Percentiles rank a stretch among this genome's conserved stretches.
These are phyloP conservation scores for Phialophora chinensis DNA, from an alignment of 2,329 filamentous ascomycete genomes.

Conservation along the genomic window DNA sequence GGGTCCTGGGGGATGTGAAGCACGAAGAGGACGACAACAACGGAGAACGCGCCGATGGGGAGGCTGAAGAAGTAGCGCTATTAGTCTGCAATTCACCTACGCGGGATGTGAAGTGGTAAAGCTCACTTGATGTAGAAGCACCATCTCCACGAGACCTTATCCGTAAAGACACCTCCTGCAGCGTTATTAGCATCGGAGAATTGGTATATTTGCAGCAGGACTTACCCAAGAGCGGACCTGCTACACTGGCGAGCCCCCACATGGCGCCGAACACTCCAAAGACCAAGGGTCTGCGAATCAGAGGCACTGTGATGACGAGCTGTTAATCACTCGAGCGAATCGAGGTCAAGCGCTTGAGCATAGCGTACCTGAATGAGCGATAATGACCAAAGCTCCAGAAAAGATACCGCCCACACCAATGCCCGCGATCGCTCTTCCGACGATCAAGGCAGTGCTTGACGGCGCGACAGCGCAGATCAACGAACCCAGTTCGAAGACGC, in stretches of 20 bases:
- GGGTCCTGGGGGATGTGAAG: conserved; percentile 43
- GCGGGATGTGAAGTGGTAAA: not conserved
- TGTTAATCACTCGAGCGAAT: not conserved
- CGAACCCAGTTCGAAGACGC: conserved; percentile 39
- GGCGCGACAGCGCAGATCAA: conserved; percentile 39
- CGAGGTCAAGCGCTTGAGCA: not conserved
- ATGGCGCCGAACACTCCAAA: conserved; percentile 58
- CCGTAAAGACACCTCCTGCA: conserved; percentile 9
- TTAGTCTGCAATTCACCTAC: not conserved
- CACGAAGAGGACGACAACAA: conserved; percentile 42
- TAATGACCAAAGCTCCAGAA: conserved; percentile 36
- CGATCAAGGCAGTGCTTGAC: conserved; percentile 37
- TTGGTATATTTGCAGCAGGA: not conserved
- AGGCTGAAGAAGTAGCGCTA: conserved; percentile 47
- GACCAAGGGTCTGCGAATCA: conserved; percentile 37
- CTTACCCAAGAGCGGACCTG: conserved; percentile 47
- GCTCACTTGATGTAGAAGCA: conserved; percentile 58
- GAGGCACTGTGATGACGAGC: conserved; percentile 35
- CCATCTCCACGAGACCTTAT: conserved; percentile 52
- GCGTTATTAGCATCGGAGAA: not conserved
- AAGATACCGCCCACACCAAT: conserved; percentile 39
- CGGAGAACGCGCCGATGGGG: conserved; percentile 46
- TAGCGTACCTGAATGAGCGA: conserved; percentile 36
- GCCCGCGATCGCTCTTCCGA: conserved; percentile 41
- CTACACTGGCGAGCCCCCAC: conserved; percentile 60